Evolutionary conservation across 176 grass and related monocot species (phyloP), one percentile per base, ranked within the genome.

Genomic region (Poa annua): DNA sequence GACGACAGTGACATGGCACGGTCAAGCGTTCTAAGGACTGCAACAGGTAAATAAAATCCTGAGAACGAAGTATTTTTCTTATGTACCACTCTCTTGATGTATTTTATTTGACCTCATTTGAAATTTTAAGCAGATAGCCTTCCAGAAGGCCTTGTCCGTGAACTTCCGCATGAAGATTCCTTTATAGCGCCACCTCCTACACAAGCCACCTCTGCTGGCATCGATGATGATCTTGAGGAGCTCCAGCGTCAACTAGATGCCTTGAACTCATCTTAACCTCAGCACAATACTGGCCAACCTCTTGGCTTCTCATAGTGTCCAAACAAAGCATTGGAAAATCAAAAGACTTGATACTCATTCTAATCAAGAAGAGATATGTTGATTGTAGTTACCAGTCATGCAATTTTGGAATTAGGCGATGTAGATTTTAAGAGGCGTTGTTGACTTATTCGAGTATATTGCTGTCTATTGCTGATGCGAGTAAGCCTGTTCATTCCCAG

Each of bases 241-340:
- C 92, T 98, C 44, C 96, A 93, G 74, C 87, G 92, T 24, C 96
- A 95, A 80, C 96, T 98, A 55, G 90, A 95, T 86, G 92, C 89
- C 33, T 86, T 98, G 16, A 74, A 74, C 71, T 74, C 71, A 12
- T 74, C 47, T 74, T 74, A 14, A 52, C 25, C 71, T 51, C 13
- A 3, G 67, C 44, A 0, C 7, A 26, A 8, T 26, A 50, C 70
- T 2, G 44, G 70, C 70, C 70, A 73, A 73, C 14, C 6, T 16
- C 29, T 65, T 34, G 56, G 62, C 62, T 8, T 66, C 6, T 35
- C 62, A 15, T 2, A 3, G 8, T 50, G 45, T 67, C 33, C 64
- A 35, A 67, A 16, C 6, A 16, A 5, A 1, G 0, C 1, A 8
- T 19, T 52, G 47, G 24, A 74, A 33, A 20, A 5, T 6, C 47